A percentile compares a stretch with the other conserved stretches of the same genome.
phyloP scores from a whole-genome alignment of 768 basidiomycete species.

The Auricularia heimuer region DNA sequence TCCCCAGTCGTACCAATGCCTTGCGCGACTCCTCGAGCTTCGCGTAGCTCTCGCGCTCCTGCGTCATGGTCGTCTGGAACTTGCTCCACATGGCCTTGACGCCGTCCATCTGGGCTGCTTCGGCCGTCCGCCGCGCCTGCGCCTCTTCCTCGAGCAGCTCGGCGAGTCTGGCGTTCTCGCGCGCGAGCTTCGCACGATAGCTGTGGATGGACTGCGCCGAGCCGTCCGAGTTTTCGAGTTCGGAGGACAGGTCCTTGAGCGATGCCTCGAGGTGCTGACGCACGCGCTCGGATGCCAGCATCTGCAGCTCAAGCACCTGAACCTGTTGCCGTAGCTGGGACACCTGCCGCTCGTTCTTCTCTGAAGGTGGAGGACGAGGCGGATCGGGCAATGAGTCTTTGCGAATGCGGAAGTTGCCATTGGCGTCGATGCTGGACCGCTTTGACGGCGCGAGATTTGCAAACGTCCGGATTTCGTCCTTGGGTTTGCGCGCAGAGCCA shows the following conservation, averaged over 20 bases:
- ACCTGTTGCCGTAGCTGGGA: slow-evolving; percentile 51
- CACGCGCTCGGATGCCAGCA: slow-evolving; percentile 58
- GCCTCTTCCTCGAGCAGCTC: slow-evolving; percentile 54
- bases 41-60: slow-evolving; percentile 52
- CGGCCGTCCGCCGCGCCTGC: slow-evolving; percentile 49
- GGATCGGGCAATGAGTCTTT: slow-evolving; percentile 27
- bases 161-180: slow-evolving; percentile 45
- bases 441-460: slow-evolving; percentile 42
- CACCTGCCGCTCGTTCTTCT: slow-evolving; percentile 35
- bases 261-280: slow-evolving; percentile 53
- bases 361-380: slow-evolving; percentile 16
- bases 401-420: slow-evolving; percentile 26
- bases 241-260: slow-evolving; percentile 47
- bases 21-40: slow-evolving; percentile 62
- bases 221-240: slow-evolving; percentile 55
- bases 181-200: slow-evolving; percentile 43
- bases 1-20: slow-evolving; percentile 41
- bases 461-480: slow-evolving; percentile 26
- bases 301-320: slow-evolving; percentile 56
- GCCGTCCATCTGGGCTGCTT: slow-evolving; percentile 53
- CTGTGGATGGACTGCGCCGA: slow-evolving; percentile 53
- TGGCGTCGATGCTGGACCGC: slow-evolving; percentile 20
- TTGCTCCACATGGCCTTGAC: slow-evolving; percentile 59
- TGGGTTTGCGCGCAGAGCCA: slow-evolving; percentile 16
- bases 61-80: slow-evolving; percentile 46